Evolutionary conservation across 2,329 filamentous ascomycete species (phyloP).

Genomic region (Clathrospora elynae): DNA sequence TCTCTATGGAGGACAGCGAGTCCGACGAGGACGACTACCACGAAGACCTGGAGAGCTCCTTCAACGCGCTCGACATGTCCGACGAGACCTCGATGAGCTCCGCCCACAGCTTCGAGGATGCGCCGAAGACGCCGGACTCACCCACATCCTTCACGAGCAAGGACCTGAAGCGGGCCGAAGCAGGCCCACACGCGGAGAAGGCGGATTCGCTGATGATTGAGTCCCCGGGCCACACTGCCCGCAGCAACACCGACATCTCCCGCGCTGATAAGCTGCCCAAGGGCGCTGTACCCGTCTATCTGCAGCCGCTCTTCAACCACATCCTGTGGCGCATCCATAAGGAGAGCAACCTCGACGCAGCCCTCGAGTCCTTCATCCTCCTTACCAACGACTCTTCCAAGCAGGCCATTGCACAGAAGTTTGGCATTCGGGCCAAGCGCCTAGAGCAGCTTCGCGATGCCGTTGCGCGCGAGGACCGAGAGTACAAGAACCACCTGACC

Average conservation of each 20-base stretch:
- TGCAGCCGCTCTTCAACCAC: conserved; percentile 58
- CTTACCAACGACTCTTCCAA: conserved; percentile 57
- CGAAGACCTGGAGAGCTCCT: conserved; percentile 47
- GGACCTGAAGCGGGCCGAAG: conserved; percentile 26
- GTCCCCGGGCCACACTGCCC: conserved; percentile 37
- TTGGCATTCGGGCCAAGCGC: conserved; percentile 57
- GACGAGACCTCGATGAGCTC: conserved; percentile 53
- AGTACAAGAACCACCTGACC: conserved; percentile 50
- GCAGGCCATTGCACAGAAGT: conserved; percentile 54
- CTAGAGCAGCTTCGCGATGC: conserved; percentile 57
- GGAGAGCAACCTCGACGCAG: conserved; percentile 54
- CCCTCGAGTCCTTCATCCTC: conserved; percentile 58
- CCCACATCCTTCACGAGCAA: conserved; percentile 45
- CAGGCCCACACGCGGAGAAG: conserved; percentile 32
- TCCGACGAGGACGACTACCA: conserved; percentile 45
- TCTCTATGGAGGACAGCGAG: conserved; percentile 55
- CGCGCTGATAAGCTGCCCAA: conserved; percentile 35
- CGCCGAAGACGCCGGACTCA: conserved; percentile 49
- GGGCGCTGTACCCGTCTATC: conserved; percentile 44
- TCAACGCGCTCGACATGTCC: conserved; percentile 44
- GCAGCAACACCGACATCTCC: conserved; percentile 34
- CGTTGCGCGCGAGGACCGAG: conserved; percentile 56
- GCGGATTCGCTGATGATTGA: conserved; percentile 10
- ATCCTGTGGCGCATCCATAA: conserved; percentile 59
- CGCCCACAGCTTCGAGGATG: conserved; percentile 47